phyloP scores from a whole-genome alignment of 805 yeast genomes.

The Gaillardinia entomophila region DNA sequence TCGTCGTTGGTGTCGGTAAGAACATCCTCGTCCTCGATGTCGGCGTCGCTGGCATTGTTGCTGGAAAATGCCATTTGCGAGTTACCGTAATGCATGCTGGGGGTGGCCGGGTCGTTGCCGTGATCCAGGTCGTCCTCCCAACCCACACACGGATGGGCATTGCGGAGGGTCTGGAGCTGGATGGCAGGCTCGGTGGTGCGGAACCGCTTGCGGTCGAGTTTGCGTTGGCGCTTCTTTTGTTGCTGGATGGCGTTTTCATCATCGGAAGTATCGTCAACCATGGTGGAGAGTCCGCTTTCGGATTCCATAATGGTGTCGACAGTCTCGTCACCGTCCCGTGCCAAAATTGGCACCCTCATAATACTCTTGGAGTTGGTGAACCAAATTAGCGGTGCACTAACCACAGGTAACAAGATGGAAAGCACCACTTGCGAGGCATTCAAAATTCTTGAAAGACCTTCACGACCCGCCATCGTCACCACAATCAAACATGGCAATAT shows the following conservation, averaged over 20 bases:
- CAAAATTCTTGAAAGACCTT: slow-evolving; percentile 68
- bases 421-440: slow-evolving; percentile 82
- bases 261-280: neutral
- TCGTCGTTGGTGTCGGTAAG: slow-evolving; percentile 4
- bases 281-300: slow-evolving; percentile 1
- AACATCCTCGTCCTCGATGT: slow-evolving; percentile 2
- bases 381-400: slow-evolving; percentile 80
- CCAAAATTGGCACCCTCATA: slow-evolving; percentile 50
- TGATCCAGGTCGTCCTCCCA: slow-evolving; percentile 28
- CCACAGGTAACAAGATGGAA: slow-evolving; percentile 75
- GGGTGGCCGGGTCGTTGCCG: slow-evolving; percentile 3
- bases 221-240: neutral
- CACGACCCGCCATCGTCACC: slow-evolving; percentile 68
- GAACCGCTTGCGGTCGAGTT: neutral
- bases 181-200: slow-evolving; percentile 31
- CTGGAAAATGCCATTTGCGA: neutral
- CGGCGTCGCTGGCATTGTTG: slow-evolving; percentile 3
- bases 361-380: slow-evolving; percentile 66
- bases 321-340: slow-evolving; percentile 23
- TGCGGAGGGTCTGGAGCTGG: slow-evolving; percentile 32
- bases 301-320: slow-evolving; percentile 11
- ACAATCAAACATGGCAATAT: slow-evolving; percentile 79
- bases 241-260: neutral
- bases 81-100: neutral
- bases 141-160: slow-evolving; percentile 37